Base-by-base conservation (phyloP, 768 basidiomycete genomes). In the Clitopilus hobsonii region DNA sequence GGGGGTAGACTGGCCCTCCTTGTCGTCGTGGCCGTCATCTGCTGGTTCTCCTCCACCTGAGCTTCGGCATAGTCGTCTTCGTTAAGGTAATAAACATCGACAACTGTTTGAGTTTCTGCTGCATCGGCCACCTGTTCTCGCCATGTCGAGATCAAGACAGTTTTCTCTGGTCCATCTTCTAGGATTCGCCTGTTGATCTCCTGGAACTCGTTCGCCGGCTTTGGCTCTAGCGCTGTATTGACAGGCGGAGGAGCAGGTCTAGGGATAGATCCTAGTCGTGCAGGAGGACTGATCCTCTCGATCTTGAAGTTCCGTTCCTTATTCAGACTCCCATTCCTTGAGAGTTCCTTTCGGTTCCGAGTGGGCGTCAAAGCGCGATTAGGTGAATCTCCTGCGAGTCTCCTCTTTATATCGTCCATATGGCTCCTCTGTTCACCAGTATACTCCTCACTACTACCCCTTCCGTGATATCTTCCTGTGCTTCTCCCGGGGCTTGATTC, bases 131-230 rank as follows among this genome's bases (percentile, higher is more conserved):
- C 78, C 41, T 79, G 76, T 60, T 84, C 79, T 28, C 82, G 69
- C 84, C 84, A 86, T 7, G 73, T 74, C 22, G 72, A 76, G 53
- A 86, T 77, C 48, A 79, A 81, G 5, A 81, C 79, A 6, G 79
- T 81, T 53, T 70, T 71, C 53, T 80, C 79, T 1, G 77, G 74
- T n/a, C 73, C 76, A 24, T 77, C 74, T 59, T 80, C 79, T 25
- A 81, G 56, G 23, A 81, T 71, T 36, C 66, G 67, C 29, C 69
- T 65, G 29, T 70, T 67, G 20, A 78, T 67, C 20, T 80, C 70
- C 62, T 79, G 75, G 55, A 74, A 77, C 18, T 73, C 69, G 38
- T 74, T 28, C 53, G 52, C 2, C 50, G 18, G 52, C 54, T 18
- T 56, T 60, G 58, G 56, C 54, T 18, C 55, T 60, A 57, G 56